Percentiles rank a stretch among this genome's conserved stretches.
Evolutionary conservation across 257 asterid genomes (phyloP).

Genomic region (Lavandula angustifolia): DNA sequence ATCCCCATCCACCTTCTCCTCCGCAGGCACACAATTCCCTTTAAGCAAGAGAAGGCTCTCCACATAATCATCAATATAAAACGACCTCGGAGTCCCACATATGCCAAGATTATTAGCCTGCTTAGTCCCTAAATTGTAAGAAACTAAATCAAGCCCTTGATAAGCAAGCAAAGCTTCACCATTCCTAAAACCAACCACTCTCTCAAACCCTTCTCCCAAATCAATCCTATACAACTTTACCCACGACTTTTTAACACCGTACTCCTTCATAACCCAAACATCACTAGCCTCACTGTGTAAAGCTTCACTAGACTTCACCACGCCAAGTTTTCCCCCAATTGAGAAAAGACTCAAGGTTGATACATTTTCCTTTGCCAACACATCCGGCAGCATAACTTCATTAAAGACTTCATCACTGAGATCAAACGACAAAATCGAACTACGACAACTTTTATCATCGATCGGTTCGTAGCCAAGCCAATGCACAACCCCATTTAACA

Average conservation of each 20-base stretch:
- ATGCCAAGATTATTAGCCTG: slow-evolving; percentile 37
- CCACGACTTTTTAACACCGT: slow-evolving; percentile 59
- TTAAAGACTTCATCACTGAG: slow-evolving; percentile 46
- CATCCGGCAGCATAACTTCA: slow-evolving; percentile 47
- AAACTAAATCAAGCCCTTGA: slow-evolving; percentile 32
- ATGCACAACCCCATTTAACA: slow-evolving; percentile 45
- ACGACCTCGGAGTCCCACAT: slow-evolving; percentile 42
- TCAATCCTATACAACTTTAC: slow-evolving; percentile 44
- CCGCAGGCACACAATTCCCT: slow-evolving; percentile 10
- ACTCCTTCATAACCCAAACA: slow-evolving; percentile 65
- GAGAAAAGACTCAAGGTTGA: slow-evolving; percentile 27
- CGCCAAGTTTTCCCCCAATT: slow-evolving; percentile 42
- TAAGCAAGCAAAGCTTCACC: slow-evolving; percentile 48
- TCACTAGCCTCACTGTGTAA: slow-evolving; percentile 28
- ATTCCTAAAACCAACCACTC: slow-evolving; percentile 46
- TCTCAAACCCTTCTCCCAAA: slow-evolving; percentile 29
- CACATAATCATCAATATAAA: slow-evolving; percentile 40
- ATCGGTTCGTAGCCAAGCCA: slow-evolving; percentile 46
- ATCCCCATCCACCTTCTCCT: slow-evolving; percentile 7
- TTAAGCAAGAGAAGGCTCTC: slow-evolving; percentile 52
- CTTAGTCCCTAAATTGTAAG: slow-evolving; percentile 35
- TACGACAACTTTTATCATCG: background rate
- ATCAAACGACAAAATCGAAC: slow-evolving; percentile 44
- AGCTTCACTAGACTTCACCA: slow-evolving; percentile 30
- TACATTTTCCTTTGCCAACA: slow-evolving; percentile 30